Evolutionary conservation across 306 rosid species (phyloP).

Genomic region (Rubus idaeus): DNA sequence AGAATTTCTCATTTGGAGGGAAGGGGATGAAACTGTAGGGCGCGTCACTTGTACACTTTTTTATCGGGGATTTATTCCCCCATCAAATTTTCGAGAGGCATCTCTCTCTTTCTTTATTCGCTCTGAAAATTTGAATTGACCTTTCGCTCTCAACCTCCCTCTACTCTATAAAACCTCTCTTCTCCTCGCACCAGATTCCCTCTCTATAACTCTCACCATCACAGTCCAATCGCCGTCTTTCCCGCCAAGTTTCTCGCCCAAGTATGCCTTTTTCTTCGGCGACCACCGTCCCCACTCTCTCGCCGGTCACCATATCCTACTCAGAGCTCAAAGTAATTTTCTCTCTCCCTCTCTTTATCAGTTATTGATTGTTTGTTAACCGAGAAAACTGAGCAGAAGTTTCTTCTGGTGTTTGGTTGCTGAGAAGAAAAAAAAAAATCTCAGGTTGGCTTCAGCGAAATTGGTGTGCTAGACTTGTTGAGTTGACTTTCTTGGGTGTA

Average conservation of each 20-base stretch:
- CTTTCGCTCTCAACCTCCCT: neutral
- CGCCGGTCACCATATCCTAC: slow-evolving; percentile 64
- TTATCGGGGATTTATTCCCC: neutral
- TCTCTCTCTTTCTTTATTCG: neutral
- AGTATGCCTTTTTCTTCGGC: slow-evolving; percentile 30
- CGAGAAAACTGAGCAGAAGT: neutral
- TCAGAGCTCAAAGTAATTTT: slow-evolving; percentile 56
- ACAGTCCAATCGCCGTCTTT: slow-evolving; percentile 32
- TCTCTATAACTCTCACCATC: slow-evolving; percentile 34
- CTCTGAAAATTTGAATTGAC: slow-evolving; percentile 4
- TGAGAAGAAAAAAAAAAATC: too few species aligned
- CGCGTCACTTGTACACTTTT: too few species aligned
- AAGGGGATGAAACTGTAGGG: too few species aligned
- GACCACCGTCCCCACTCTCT: slow-evolving; percentile 45
- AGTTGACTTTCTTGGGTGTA: neutral
- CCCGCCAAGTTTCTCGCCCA: slow-evolving; percentile 31
- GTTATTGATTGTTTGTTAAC: neutral
- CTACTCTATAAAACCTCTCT: slow-evolving; percentile 4
- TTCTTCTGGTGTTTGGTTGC: too few species aligned
- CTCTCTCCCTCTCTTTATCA: slow-evolving; percentile 15
- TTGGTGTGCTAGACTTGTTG: neutral
- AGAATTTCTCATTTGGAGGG: too few species aligned
- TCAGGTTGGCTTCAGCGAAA: too few species aligned
- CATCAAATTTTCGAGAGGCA: neutral
- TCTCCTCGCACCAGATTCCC: slow-evolving; percentile 8